Evolutionary conservation across 192 early-diverging fungal species (phyloP), one percentile per base, ranked within the genome.

Genomic region (Thamnidium elegans): DNA sequence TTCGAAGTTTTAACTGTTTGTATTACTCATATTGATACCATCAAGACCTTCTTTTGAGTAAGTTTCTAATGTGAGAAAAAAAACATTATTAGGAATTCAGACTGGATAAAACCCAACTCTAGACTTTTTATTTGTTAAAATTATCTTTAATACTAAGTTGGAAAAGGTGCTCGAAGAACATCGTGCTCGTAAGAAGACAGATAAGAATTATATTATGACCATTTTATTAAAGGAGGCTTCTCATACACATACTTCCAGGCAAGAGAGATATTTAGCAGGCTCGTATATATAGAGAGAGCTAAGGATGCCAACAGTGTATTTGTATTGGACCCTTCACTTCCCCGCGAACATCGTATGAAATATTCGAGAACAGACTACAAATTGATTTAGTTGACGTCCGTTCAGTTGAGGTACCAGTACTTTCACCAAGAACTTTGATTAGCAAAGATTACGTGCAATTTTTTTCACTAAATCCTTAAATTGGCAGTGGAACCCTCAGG

Each of bases 371-470:
- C n/a, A 80, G 81, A 58, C 75, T 83, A 3, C 85, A 92, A 52
- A 72, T 98, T 17, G 81, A 90, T 66, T 70, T 95, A 15, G 80
- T 99, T 50, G 94, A 93, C 59, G 92, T 99, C 50, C 97, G 97
- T 79, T 90, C 93, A 11, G 82, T 92, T 5, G 93, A 94, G 58
- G 87, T 89, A 73, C 89, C 92, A 26, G 86, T 92, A 1, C 80
- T 96, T 96, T 97, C 66, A 92, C 89, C 8, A 94, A 99, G 70
- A 97, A 97, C 80, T 97, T 96, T 82, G 97, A 99, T 79, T 99
- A 92, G 77, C 94, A 96, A 74, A 85, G 89, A 55, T 81, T 96
- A 50, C 84, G 94, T 19, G 78, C 79, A 23, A 90, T 97, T 76
- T 99, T 99, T 77, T 85, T 97, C 43, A n/a, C n/a, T n/a, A n/a